Base-by-base conservation (phyloP, 768 basidiomycete genomes). In the Kwoniella mangroviensis region DNA sequence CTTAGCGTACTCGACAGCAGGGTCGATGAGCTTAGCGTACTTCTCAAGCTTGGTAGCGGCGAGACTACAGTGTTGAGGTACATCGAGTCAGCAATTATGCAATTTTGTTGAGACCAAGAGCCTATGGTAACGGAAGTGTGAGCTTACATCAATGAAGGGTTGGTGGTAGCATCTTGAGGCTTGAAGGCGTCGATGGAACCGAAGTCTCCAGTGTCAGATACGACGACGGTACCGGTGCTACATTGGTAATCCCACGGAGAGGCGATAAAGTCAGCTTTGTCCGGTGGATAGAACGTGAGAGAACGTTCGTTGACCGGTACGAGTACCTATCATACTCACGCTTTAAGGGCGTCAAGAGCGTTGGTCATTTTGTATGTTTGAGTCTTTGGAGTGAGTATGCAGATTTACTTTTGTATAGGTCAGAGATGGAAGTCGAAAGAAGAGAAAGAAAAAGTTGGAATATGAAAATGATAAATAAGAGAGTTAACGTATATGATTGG, bases 121-220 rank as follows among this genome's bases (percentile, higher is more conserved):
- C 5, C 4, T 22, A 22, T n/a, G 22, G 19, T 1, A 15, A 17
- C 49, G 24, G 54, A 3, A 55, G 56, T 58, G 56, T 58, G 56
- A 60, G 73, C 73, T 69, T 40, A 76, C 74, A 81, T 78, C 83
- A 94, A 84, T 42, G 93, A 94, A 19, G 97, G 97, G 87, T 98
- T 99, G 74, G 97, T 99, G 55, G 97, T 98, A 22, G 96, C 96
- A 86, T 98, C 96, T 90, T 94, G 94, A 77, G 96, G 96, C 86
- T 97, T 95, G 90, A 96, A 98, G 72, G 87, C 90, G 85, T 90
- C 94, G 87, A 98, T 97, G 74, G 91, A 88, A 85, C 92, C 92
- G 82, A 97, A 96, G 85, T 97, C 95, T 65, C 95, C 96, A 68
- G 94, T 95, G 87, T 99, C 96, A 58, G 93, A 94, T 81, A 96